Evolutionary conservation across 805 yeast species (phyloP), one percentile per base, ranked within the genome.

Genomic region (Wickerhamomyces queroliae): DNA sequence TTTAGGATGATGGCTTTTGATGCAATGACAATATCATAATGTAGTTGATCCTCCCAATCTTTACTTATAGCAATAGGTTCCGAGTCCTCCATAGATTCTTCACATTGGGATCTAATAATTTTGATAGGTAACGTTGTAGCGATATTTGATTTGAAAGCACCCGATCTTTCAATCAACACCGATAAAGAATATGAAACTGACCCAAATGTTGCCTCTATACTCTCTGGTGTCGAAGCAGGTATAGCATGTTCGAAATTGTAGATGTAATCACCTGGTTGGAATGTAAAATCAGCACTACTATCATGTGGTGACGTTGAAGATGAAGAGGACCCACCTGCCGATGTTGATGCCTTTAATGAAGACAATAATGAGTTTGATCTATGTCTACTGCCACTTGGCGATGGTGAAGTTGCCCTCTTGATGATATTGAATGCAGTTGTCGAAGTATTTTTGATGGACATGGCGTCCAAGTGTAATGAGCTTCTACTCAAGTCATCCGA

Each of bases 11-110:
- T 78, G 21, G 89, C 81, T 58, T 91, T 93, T 21, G 96, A 86
- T 2, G 95, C 95, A 39, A 93, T 81, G 16, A 89, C 79, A 33
- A 93, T 88, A 54, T 93, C 97, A 56, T 93, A 93, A 49, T 81
- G 80, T 24, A 93, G 62, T 56, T 85, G 87, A 56, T 86, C 89
- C 59, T 91, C 98, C 99, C 99, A 93, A 48, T 86, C 91, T 43
- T 95, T 72, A 21, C 83, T 72, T 27, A 93, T 88, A 5, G 88
- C 85, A 39, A 93, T 91, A 0, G 99, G 98, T 56, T 93, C 99
- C 46, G 83, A 80, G 54, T 85, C 91, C 57, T 93, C 98, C 19
- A 83, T 72, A 30, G 88, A 84, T 28, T 75, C 76, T 41, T 84
- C 89, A 1, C 86, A 70, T 10, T 90, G 90, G 0, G 89, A 72